Percentiles rank a stretch among this genome's conserved stretches.
phyloP scores from a whole-genome alignment of 208 protist genomes.

The Dictyostelium gargantuum region DNA sequence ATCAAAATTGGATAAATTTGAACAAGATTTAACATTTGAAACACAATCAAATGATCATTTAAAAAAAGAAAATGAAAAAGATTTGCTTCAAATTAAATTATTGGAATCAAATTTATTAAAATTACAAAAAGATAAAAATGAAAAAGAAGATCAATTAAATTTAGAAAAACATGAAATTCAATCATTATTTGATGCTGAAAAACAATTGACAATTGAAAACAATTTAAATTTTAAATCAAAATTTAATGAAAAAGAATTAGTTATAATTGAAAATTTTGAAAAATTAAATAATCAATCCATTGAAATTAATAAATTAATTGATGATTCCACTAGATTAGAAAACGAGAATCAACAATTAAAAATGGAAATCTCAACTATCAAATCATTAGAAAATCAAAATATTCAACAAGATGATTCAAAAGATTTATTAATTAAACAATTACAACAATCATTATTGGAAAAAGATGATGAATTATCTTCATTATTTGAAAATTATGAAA shows the following conservation, averaged over 20 bases:
- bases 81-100: not conserved
- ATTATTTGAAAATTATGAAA: slow-evolving; percentile 6
- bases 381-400: not conserved
- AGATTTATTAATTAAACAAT: not conserved
- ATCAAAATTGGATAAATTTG: not conserved
- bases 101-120: not conserved
- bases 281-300: not conserved
- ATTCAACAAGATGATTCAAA: not conserved
- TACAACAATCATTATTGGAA: not conserved
- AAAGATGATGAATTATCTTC: not conserved
- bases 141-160: not conserved
- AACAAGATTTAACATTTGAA: not conserved
- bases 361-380: not conserved
- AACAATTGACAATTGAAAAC: not conserved
- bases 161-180: not conserved
- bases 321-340: not conserved
- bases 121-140: not conserved
- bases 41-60: not conserved
- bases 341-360: not conserved
- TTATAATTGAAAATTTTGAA: not conserved
- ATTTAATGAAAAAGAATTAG: not conserved
- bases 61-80: not conserved
- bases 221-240: not conserved
- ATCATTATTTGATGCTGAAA: not conserved
- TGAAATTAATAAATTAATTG: not conserved